Conservation (phyloP, 2,329 filamentous ascomycete genomes). For the Beauveria sp. region DNA sequence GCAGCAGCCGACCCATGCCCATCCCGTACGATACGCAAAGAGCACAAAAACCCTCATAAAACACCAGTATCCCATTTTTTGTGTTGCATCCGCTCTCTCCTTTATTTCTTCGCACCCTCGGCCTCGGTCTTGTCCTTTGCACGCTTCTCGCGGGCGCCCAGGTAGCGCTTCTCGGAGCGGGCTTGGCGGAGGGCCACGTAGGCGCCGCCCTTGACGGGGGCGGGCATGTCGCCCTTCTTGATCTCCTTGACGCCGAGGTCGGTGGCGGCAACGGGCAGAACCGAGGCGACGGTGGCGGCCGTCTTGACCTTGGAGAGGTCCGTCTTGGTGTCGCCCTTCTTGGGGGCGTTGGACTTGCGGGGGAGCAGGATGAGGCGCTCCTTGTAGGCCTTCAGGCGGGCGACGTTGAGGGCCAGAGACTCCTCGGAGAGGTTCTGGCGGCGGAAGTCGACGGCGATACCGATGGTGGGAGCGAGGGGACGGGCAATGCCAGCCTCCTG, state of each 20-base stretch:
- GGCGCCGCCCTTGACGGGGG: slow-evolving; percentile 70
- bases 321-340: slow-evolving; percentile 89
- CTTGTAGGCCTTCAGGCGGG: slow-evolving; percentile 96
- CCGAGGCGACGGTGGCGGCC: slow-evolving; percentile 37
- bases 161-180: slow-evolving; percentile 73
- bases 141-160: slow-evolving; percentile 88
- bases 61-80: slow-evolving; percentile 13
- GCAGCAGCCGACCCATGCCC: slow-evolving; percentile 28
- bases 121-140: slow-evolving; percentile 80
- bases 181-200: slow-evolving; percentile 80
- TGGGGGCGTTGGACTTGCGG: slow-evolving; percentile 86
- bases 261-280: slow-evolving; percentile 67
- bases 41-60: slow-evolving; percentile 14
- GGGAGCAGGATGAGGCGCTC: slow-evolving; percentile 95
- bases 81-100: slow-evolving; percentile 15
- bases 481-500: slow-evolving; percentile 93
- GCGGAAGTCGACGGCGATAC: slow-evolving; percentile 93
- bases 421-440: slow-evolving; percentile 97
- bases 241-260: slow-evolving; percentile 63
- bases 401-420: slow-evolving; percentile 88
- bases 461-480: slow-evolving; percentile 90
- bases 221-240: slow-evolving; percentile 73
- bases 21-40: slow-evolving; percentile 20
- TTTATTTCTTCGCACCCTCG: slow-evolving; percentile 80
- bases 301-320: slow-evolving; percentile 61